Percentiles rank a stretch among this genome's conserved stretches.
phyloP scores from a whole-genome alignment of 768 basidiomycete genomes.

The Kwoniella dejecticola region DNA sequence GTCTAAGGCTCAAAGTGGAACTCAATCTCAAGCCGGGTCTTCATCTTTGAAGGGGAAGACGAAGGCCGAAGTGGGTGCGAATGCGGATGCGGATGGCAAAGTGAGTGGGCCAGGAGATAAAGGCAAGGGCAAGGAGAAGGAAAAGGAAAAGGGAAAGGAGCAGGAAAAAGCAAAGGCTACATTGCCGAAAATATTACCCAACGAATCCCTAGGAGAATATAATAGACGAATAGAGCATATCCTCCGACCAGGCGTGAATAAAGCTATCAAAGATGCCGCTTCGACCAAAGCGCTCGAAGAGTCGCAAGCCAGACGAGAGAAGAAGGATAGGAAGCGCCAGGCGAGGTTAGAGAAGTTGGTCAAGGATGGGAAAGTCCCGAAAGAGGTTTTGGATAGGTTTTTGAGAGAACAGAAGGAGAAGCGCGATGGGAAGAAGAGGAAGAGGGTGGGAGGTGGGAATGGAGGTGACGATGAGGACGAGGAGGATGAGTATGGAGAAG shows the following conservation, averaged over 20 bases:
- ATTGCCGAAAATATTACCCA: conserved; percentile 34
- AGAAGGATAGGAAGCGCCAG: conserved; percentile 31
- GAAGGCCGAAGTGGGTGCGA: no score
- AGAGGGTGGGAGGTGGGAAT: conserved; percentile 6
- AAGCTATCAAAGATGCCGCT: conserved; percentile 49
- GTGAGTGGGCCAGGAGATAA: not conserved
- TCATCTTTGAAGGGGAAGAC: no score
- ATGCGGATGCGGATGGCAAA: not conserved
- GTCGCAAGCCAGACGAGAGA: conserved; percentile 25
- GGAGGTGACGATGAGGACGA: conserved; percentile 13
- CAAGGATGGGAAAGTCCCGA: conserved; percentile 31
- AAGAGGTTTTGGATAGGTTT: conserved; percentile 17
- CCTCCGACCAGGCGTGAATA: conserved; percentile 45
- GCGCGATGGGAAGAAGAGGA: no score
- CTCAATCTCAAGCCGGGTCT: no score
- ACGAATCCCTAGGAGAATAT: conserved; percentile 50
- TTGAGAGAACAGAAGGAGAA: not conserved
- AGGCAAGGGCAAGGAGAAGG: conserved; percentile 24
- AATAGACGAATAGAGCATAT: conserved; percentile 51
- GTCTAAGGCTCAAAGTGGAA: no score
- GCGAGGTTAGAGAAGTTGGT: conserved; percentile 26
- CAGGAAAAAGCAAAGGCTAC: no score
- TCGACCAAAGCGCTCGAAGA: conserved; percentile 34
- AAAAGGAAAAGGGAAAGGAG: conserved; percentile 22
- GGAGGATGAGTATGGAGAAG: conserved; percentile 14